Base-by-base conservation (phyloP, 495 filamentous ascomycete genomes). In the Friedmanniomyces simplex region DNA sequence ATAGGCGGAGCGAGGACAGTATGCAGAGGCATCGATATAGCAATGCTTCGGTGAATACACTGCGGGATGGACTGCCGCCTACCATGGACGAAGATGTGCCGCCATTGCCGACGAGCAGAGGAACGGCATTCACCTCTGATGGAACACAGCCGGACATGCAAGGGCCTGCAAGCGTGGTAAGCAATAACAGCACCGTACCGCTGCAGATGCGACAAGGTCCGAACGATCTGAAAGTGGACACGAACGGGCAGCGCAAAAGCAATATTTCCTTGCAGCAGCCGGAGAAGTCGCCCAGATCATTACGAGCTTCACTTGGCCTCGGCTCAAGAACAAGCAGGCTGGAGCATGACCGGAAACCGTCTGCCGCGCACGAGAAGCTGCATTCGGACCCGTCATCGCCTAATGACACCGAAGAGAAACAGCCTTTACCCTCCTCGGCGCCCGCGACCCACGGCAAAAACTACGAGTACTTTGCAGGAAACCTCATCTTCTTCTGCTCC, bases 401-500 rank as follows among this genome's bases (percentile, higher is more conserved):
- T 16, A 74, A 72, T 77, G 50, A 71, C 32, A 63, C 63, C 63
- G 30, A 68, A 67, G 55, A 60, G 39, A 13, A 51, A 21, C 20
- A 21, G 12, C 20, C 26, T 12, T 13, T 20, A 55, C 24, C 24
- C 22, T 20, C 18, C 22, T 24, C 46, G 47, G n/a, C 52, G 18
- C 32, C 42, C 41, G 21, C 5, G 24, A 43, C 42, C 20, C 63
- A 79, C 37, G 87, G 85, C 45, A 81, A 77, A 58, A 96, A 96
- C 65, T 87, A 87, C 69, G 80, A 97, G 69, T 95, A 96, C 71
- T 96, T 95, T 64, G 77, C 82, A 37, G 93, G 94, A 39, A 96
- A 96, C 60, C 96, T 88, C 0, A 74, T 87, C 36, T 98, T 97
- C 71, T 94, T 82, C 70, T 79, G 85, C 52, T 83, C 88, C 21